Evolutionary conservation across 352 stramenopile genomes (phyloP).

Genomic region (Elongisporangium anandrum): DNA sequence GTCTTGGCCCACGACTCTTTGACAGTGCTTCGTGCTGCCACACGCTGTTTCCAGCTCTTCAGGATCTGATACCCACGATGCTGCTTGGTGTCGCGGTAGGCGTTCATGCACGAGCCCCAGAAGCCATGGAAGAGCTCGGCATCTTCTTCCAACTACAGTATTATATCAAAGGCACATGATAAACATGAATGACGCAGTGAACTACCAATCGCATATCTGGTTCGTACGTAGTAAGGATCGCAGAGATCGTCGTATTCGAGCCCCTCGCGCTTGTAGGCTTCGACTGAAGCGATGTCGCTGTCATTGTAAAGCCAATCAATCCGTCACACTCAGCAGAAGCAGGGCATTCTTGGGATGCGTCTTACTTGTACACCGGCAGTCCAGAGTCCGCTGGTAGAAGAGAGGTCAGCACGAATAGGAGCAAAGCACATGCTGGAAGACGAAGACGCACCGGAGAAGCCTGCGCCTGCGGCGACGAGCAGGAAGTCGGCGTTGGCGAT

Average conservation of each 20-base stretch:
- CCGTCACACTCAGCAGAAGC: slow-evolving; percentile 7
- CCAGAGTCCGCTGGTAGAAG: slow-evolving; percentile 62
- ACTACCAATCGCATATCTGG: neutral
- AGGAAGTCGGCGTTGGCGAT: slow-evolving; percentile 81
- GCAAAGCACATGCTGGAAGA: neutral
- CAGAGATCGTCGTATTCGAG: slow-evolving; percentile 90
- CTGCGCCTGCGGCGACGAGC: slow-evolving; percentile 82
- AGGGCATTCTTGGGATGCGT: neutral
- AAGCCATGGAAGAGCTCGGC: slow-evolving; percentile 89
- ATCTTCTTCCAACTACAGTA: slow-evolving; percentile 60
- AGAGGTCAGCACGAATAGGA: neutral
- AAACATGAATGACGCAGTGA: slow-evolving; percentile 4
- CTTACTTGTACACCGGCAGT: slow-evolving; percentile 85
- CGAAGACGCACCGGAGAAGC: slow-evolving; percentile 68
- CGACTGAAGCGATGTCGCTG: slow-evolving; percentile 83
- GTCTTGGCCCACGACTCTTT: slow-evolving; percentile 24
- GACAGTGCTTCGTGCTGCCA: slow-evolving; percentile 9
- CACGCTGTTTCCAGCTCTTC: slow-evolving; percentile 41
- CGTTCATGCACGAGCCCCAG: slow-evolving; percentile 87
- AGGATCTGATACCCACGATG: slow-evolving; percentile 78
- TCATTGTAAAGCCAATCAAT: slow-evolving; percentile 1
- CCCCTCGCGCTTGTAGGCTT: slow-evolving; percentile 69
- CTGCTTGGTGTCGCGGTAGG: slow-evolving; percentile 74
- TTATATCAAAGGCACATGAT: neutral
- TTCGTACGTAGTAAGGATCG: slow-evolving; percentile 66